Conservation (phyloP, 768 basidiomycete species). For the Rhodotorula kratochvilovae region DNA sequence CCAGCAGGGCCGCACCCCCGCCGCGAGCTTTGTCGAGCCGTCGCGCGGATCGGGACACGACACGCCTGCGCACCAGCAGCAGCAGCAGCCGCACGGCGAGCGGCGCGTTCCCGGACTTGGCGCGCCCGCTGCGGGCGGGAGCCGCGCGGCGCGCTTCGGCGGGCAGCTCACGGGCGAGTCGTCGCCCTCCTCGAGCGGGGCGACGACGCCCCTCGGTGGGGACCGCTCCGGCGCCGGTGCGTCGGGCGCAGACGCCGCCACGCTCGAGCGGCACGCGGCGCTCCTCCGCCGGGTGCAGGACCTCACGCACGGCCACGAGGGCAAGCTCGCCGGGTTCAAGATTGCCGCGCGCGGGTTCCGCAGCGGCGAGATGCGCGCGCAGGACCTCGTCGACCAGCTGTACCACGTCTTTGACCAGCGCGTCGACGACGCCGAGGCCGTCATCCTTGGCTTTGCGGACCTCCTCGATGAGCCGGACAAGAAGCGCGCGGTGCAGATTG, state of each 20-base stretch:
- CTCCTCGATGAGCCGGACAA: constrained; percentile 79
- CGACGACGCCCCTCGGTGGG: constrained; percentile 6
- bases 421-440: constrained; percentile 63
- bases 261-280: constrained; percentile 56
- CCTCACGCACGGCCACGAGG: constrained; percentile 47
- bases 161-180: constrained; percentile 18
- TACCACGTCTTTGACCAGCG: constrained; percentile 69
- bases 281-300: constrained; percentile 60
- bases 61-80: neutral
- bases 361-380: constrained; percentile 67
- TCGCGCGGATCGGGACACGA: neutral
- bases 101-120: constrained; percentile 42
- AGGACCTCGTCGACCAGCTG: constrained; percentile 81
- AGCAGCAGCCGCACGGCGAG: constrained; percentile 9
- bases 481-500: constrained; percentile 64
- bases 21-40: constrained; percentile 30
- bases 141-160: neutral
- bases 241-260: neutral
- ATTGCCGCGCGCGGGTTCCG: constrained; percentile 64
- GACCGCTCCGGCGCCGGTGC: neutral
- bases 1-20: neutral
- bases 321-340: constrained; percentile 48
- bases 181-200: neutral
- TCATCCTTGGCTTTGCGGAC: constrained; percentile 67
- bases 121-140: neutral